Evolutionary conservation across 805 yeast species (phyloP), one percentile per base, ranked within the genome.

Genomic region (Barnettozyma pratensis): DNA sequence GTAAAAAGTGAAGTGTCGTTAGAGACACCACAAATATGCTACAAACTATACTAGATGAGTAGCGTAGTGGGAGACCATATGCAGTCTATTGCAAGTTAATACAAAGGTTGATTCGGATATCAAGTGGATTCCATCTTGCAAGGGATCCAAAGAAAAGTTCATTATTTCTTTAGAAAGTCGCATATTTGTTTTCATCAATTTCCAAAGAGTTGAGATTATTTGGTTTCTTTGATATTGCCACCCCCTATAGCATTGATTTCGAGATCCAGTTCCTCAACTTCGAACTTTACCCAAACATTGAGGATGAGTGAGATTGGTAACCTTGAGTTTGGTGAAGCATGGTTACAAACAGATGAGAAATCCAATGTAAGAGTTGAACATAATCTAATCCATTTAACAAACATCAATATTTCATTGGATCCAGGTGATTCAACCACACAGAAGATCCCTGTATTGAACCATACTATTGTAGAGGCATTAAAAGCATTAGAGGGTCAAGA

Each of bases 171-270:
- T 3, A 32, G n/a, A 32, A 54, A 1, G 47, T 70, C 11, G 34
- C 49, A 5, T 58, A 69, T n/a, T 45, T 68, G 11, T 12, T 39
- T 5, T 61, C 63, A 2, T 64, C 77, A 1, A 53, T 58, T 8
- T 36, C 46, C 1, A 49, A 54, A 0, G 54, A 53, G 2, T 48
- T 70, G 11, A 52, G 58, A 5, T 43, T 76, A 5, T 40, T 63
- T 39, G 58, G 67, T 31, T 70, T 64, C 38, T 32, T 68, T 5
- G 63, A 60, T 14, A 34, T 74, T 3, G 35, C 46, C 10, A 75
- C 73, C 51, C 74, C 76, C 1, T 53, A 68, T 26, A 53, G 53
- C 19, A 43, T 57, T 7, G 58, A 65, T 1, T 38, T 66, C 12
- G 61, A 56, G 3, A 34, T 66, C 5, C 58, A 65, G 5, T 50